Evolutionary conservation across 495 filamentous ascomycete genomes (phyloP).

Genomic region (Hypoxylon perforatum): DNA sequence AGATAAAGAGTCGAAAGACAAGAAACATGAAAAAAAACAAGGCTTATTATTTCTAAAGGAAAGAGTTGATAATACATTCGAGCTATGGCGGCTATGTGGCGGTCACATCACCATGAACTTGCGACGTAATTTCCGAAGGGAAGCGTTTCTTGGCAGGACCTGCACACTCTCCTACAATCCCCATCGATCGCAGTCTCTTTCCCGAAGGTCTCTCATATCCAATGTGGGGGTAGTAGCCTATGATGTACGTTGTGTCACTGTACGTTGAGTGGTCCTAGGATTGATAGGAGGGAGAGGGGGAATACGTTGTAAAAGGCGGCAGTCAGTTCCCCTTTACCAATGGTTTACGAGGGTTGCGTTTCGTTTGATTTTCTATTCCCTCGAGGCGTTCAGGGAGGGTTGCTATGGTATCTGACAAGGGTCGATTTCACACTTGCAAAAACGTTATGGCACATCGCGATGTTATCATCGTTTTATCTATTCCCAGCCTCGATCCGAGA

Average conservation of each 20-base stretch:
- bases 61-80: too few species aligned
- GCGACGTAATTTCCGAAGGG: too few species aligned
- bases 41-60: too few species aligned
- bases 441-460: conserved; percentile 5
- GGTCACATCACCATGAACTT: too few species aligned
- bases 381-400: conserved; percentile 4
- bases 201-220: too few species aligned
- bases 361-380: neutral
- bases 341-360: conserved; percentile 9
- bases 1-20: conserved; percentile 46
- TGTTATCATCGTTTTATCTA: conserved; percentile 9
- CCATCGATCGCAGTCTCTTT: too few species aligned
- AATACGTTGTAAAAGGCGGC: neutral
- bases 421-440: conserved; percentile 14
- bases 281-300: neutral
- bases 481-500: conserved; percentile 15
- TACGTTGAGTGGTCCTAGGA: conserved; percentile 1
- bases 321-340: neutral
- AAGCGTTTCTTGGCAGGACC: too few species aligned
- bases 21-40: neutral
- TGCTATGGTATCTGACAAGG: conserved; percentile 7
- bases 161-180: too few species aligned
- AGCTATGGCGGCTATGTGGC: too few species aligned
- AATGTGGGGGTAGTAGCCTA: too few species aligned
- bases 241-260: neutral